Evolutionary conservation across 257 asterid genomes (phyloP).

Genomic region (Salvia miltiorrhiza): DNA sequence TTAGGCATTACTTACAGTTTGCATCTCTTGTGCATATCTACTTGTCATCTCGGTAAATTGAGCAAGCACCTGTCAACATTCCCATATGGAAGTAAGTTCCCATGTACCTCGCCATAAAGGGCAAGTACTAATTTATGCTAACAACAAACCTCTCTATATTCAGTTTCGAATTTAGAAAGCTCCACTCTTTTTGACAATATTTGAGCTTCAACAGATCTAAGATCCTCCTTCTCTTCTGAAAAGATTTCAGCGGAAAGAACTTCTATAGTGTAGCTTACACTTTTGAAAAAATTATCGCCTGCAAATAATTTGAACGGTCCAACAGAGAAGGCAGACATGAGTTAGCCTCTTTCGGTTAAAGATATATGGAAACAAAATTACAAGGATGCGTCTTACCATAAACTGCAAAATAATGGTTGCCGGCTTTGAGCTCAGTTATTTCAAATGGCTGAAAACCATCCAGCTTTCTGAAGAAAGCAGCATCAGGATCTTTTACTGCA

Average conservation of each 20-base stretch:
- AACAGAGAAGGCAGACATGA: constrained; percentile 21
- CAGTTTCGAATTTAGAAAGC: constrained; percentile 88
- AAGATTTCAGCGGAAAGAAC: constrained; percentile 70
- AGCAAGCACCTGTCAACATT: constrained; percentile 64
- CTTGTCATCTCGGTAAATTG: constrained; percentile 97
- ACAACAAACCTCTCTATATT: constrained; percentile 78
- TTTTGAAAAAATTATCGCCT: constrained; percentile 98
- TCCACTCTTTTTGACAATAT: constrained; percentile 87
- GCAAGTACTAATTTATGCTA: background rate
- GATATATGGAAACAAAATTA: constrained; percentile 14
- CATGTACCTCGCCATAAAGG: background rate
- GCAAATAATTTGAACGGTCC: constrained; percentile 18
- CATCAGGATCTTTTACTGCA: constrained; percentile 81
- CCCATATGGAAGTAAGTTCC: constrained; percentile 17
- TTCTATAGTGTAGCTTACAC: constrained; percentile 82
- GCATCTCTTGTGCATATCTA: constrained; percentile 94
- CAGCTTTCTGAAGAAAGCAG: constrained; percentile 88
- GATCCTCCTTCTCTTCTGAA: constrained; percentile 76
- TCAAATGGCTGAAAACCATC: constrained; percentile 99
- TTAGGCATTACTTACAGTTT: constrained; percentile 54
- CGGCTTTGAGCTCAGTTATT: constrained; percentile 80
- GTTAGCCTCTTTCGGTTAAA: constrained; percentile 8
- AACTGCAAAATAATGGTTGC: constrained; percentile 86
- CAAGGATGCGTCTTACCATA: constrained; percentile 57
- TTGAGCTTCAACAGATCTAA: constrained; percentile 76